Base-by-base conservation (phyloP, 305 asterid genomes). In the Solanum hybrid region DNA sequence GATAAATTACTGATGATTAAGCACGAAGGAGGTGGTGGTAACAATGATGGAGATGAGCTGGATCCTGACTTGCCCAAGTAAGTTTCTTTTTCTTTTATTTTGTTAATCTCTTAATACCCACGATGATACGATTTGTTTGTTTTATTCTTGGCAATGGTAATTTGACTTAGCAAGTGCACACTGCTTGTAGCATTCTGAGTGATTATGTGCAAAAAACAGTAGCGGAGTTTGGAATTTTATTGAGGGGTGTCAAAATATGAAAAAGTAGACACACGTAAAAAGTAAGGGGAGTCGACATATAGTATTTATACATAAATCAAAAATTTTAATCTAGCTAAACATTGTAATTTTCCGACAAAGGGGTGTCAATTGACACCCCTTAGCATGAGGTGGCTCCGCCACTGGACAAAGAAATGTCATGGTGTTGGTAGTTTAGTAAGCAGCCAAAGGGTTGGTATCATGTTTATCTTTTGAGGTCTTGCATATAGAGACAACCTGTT, bases 11-110 rank as follows among this genome's bases (percentile, higher is more conserved):
- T 95, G 92, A 97, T 97, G 89, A 97, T 96, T 90, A 95, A 94
- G 95, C 99, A 96, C 92, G 95, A 96, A 93, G 99, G 99, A 46
- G 94, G 89, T 89, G 93, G 93, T 85, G 97, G 94, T 87, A 91
- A 93, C 91, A 26, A 9, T 83, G 87, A 83, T 18, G 92, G 91
- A 34, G 96, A 96, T 95, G 97, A 94, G 92, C 91, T 94, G 94
- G 99, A 96, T 92, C 94, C 99, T 85, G 98, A 96, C 92, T 91
- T 97, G 93, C 99, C 98, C 89, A 97, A 95, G 99, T 97, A 96
- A 92, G 99, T 93, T 88, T 33, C 87, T 34, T 86, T 86, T 78
- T 57, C 26, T 83, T 83, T 26, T 14, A 9, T 29, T 40, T 31
- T 51, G 42, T 85, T 71, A 20, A 57, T 83, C 73, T 83, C 87